A percentile compares a stretch with the other conserved stretches of the same genome.
phyloP scores from a whole-genome alignment of 1,284 basidiomycete species.

The Coniferiporia sulphurascens region DNA sequence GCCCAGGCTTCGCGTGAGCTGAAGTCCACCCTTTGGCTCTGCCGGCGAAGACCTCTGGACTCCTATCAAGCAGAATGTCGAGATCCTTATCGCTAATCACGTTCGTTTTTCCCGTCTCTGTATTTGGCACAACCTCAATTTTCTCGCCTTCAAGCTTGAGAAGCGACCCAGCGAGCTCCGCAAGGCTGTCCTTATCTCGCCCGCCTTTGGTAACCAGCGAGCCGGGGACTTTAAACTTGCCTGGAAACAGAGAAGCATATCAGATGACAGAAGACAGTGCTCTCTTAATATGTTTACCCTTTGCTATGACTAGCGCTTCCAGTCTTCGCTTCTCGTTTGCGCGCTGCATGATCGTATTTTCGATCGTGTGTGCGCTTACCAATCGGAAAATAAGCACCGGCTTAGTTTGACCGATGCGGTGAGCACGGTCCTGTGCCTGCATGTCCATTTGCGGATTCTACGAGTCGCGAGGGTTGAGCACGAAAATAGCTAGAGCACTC shows the following conservation, averaged over 20 bases:
- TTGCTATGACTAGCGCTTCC: slow-evolving; percentile 91
- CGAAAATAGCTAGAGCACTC: neutral
- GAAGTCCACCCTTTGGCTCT: slow-evolving; percentile 79
- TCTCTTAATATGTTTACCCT: slow-evolving; percentile 45
- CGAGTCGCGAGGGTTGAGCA: slow-evolving; percentile 15
- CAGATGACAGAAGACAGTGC: slow-evolving; percentile 2
- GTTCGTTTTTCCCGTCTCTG: slow-evolving; percentile 58
- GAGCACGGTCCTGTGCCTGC: slow-evolving; percentile 93
- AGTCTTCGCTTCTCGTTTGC: slow-evolving; percentile 87
- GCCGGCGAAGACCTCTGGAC: slow-evolving; percentile 72
- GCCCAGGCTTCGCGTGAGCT: slow-evolving; percentile 23
- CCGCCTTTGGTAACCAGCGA: slow-evolving; percentile 39
- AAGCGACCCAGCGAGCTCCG: slow-evolving; percentile 79
- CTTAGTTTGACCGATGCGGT: slow-evolving; percentile 90
- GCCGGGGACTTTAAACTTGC: slow-evolving; percentile 72
- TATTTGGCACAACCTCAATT: slow-evolving; percentile 80
- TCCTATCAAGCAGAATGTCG: slow-evolving; percentile 76
- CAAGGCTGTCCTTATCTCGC: slow-evolving; percentile 54
- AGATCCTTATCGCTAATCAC: slow-evolving; percentile 82
- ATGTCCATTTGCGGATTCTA: slow-evolving; percentile 96
- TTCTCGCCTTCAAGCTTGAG: slow-evolving; percentile 83
- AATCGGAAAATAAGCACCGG: slow-evolving; percentile 88
- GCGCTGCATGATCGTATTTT: slow-evolving; percentile 86
- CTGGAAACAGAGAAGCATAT: slow-evolving; percentile 28
- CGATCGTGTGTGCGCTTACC: slow-evolving; percentile 83